phyloP scores from a whole-genome alignment of 768 basidiomycete species.

The Hypholoma fasciculare region DNA sequence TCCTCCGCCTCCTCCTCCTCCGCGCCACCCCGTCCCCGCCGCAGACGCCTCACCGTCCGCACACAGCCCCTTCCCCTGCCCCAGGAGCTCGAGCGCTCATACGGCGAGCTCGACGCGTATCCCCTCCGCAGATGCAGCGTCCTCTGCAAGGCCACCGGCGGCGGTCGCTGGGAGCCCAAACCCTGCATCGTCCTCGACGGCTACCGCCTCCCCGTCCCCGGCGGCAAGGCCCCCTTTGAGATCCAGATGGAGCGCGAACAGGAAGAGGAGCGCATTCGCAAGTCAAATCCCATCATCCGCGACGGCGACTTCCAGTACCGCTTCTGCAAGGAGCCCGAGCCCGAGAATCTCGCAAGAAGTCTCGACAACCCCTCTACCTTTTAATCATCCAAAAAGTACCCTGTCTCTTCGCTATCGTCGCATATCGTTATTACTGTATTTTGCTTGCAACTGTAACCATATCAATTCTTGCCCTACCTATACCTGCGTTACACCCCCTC shows the following conservation, averaged over 20 bases:
- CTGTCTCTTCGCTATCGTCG: conserved; percentile 14
- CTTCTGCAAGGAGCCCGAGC: conserved; percentile 49
- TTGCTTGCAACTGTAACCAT: conserved; percentile 32
- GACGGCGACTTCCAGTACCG: conserved; percentile 72
- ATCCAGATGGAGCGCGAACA: conserved; percentile 71
- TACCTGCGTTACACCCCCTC: conserved; percentile 18
- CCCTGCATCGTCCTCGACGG: conserved; percentile 44
- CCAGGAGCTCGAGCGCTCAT: conserved; percentile 46
- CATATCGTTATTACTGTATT: conserved; percentile 54
- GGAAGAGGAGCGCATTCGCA: conserved; percentile 45
- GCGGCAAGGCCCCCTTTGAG: conserved; percentile 67
- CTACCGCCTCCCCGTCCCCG: conserved; percentile 60
- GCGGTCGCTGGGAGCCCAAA: conserved; percentile 80
- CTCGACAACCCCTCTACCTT: conserved; percentile 65
- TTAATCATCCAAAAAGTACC: conserved; percentile 27
- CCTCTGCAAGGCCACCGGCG: conserved; percentile 78
- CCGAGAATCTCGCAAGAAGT: conserved; percentile 40
- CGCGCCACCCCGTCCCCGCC: conserved; percentile 20
- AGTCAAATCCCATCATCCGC: conserved; percentile 62
- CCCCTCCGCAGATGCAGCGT: conserved; percentile 66
- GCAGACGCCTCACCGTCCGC: conserved; percentile 30
- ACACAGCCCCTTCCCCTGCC: conserved; percentile 38
- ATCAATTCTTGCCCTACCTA: conserved; percentile 19
- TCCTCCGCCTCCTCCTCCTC: conserved; percentile 36
- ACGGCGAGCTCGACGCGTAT: conserved; percentile 74